Evolutionary conservation across 108 stramenopile species (phyloP), one percentile per base, ranked within the genome.

Genomic region (Parietichytrium sp.): DNA sequence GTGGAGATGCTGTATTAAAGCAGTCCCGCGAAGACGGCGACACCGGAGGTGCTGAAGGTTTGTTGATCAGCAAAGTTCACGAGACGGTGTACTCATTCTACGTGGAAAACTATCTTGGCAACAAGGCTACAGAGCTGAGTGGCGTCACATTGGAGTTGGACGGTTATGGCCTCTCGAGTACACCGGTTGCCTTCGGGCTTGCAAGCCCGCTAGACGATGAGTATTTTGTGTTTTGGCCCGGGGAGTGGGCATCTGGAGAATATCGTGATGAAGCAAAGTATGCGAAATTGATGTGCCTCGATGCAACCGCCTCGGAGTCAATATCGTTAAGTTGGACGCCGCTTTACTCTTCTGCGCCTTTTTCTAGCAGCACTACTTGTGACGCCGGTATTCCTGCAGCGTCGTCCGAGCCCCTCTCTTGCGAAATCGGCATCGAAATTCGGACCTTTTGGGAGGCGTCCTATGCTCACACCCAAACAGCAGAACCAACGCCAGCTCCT

Each of bases 11-110:
- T 15, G 61, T 7, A 6, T 25, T 72, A 23, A 31, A 25, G 61
- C 61, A 72, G 61, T 23, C 33, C n/a, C 33, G 61, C 6, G n/a
- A n/a, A n/a, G 61, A 72, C 8, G 6, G n/a, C 13, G 45, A 72
- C 61, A 23, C 36, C 23, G 20, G 42, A 8, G 61, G 61, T 7
- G 61, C 61, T 6, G 61, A 72, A 72, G 61, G 61, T 42, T 45
- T 72, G 23, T 12, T 72, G 15, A 36, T 72, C 13, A 7, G 45
- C 8, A 25, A 7, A 6, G 8, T 72, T 0, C 42, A 2, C 33
- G 20, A 72, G 33, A 45, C 42, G 2, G 25, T 25, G 2, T 72
- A 72, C 3, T 45, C 61, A 6, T 72, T 72, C 0, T 72, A 33
- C 6, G 61, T 25, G 10, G 1, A 15, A 42, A 72, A 72, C 61